phyloP scores from a whole-genome alignment of 345 rosid genomes.

The Populus tremula region DNA sequence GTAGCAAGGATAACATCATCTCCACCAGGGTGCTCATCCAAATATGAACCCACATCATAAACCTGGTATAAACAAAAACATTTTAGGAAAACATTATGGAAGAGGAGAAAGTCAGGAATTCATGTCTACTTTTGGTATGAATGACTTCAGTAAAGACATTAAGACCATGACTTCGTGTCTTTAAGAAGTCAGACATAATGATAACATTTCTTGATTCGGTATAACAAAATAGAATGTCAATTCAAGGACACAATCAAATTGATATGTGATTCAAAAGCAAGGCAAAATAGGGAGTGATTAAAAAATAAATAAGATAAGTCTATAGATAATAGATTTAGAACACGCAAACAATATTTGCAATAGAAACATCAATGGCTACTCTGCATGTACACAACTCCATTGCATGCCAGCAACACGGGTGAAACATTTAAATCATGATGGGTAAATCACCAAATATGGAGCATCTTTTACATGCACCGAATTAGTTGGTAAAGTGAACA shows the following conservation, averaged over 20 bases:
- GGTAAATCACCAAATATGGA: no score
- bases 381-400: no score
- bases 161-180: background rate
- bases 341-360: no score
- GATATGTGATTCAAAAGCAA: background rate
- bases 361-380: no score
- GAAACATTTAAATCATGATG: no score
- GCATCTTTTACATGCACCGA: no score
- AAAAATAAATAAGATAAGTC: no score
- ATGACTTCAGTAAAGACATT: background rate
- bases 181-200: background rate
- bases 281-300: background rate
- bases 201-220: background rate
- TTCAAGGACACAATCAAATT: background rate
- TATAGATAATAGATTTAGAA: no score
- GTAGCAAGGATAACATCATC: slow-evolving; percentile 76
- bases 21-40: slow-evolving; percentile 97
- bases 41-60: slow-evolving; percentile 71
- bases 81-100: background rate
- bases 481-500: no score
- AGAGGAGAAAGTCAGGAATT: background rate
- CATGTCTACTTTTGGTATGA: background rate
- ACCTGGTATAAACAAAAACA: slow-evolving; percentile 43
- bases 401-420: no score
- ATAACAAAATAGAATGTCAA: background rate